phyloP scores from a whole-genome alignment of 257 asterid species.

The Solanum pinnatisectum region DNA sequence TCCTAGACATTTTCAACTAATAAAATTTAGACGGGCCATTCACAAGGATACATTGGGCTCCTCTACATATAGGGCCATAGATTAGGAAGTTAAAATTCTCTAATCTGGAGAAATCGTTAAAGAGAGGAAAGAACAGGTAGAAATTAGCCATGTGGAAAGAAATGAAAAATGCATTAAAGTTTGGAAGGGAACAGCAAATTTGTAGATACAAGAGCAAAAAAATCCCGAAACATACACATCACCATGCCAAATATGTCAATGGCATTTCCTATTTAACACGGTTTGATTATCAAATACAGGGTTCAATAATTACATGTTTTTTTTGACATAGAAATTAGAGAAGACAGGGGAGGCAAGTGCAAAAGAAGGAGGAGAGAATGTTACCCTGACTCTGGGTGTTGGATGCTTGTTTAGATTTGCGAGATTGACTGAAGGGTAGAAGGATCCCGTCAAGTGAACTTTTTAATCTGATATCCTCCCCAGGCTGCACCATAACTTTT shows the following conservation, averaged over 20 bases:
- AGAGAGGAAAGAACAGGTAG: too few species aligned
- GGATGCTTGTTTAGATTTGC: slow-evolving; percentile 42
- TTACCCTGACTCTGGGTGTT: slow-evolving; percentile 40
- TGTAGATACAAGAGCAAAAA: not conserved
- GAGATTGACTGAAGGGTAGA: slow-evolving; percentile 47
- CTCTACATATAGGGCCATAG: not conserved
- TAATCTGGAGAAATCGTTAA: not conserved
- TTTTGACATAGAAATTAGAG: not conserved
- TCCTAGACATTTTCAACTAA: not conserved
- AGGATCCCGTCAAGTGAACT: slow-evolving; percentile 66
- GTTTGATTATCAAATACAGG: not conserved
- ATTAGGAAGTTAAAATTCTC: not conserved
- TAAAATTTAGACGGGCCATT: not conserved
- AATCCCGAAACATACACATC: not conserved
- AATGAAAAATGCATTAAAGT: not conserved
- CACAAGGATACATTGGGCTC: not conserved
- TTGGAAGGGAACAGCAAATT: not conserved
- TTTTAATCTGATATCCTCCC: slow-evolving; percentile 48
- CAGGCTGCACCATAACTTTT: slow-evolving; percentile 62
- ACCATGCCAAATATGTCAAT: not conserved
- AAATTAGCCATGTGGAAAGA: not conserved
- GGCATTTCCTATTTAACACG: not conserved
- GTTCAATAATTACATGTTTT: not conserved
- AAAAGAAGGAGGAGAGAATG: not conserved
- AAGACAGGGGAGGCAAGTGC: not conserved